Evolutionary conservation across 352 stramenopile genomes (phyloP).

Genomic region (Phytopythium vexans): DNA sequence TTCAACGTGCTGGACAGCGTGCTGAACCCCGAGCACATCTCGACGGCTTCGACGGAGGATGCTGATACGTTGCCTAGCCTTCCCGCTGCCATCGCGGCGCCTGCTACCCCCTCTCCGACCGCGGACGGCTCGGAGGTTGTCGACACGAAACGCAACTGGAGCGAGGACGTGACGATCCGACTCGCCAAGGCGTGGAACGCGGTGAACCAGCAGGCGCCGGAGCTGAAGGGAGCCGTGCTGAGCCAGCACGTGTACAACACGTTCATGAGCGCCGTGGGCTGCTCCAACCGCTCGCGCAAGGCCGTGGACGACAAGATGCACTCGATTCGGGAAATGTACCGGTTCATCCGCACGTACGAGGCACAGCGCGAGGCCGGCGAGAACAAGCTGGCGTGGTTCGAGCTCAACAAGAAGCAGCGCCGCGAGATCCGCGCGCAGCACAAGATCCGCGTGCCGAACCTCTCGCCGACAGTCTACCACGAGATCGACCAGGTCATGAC

Average conservation of each 20-base stretch:
- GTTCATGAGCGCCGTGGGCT: conserved; percentile 41
- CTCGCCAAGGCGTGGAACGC: conserved; percentile 49
- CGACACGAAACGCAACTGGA: conserved; percentile 56
- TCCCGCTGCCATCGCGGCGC: neutral
- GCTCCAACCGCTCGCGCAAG: conserved; percentile 51
- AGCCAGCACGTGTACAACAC: conserved; percentile 53
- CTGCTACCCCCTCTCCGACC: neutral
- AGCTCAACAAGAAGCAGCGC: conserved; percentile 47
- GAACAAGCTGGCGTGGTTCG: conserved; percentile 41
- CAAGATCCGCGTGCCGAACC: conserved; percentile 40
- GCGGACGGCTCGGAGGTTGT: conserved; percentile 23
- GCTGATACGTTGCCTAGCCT: neutral
- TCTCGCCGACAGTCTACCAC: conserved; percentile 34
- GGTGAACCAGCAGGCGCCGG: conserved; percentile 22
- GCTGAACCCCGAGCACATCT: conserved; percentile 24
- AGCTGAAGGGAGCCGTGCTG: conserved; percentile 35
- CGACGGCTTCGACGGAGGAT: conserved; percentile 6
- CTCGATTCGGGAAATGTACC: conserved; percentile 75
- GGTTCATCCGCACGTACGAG: conserved; percentile 54
- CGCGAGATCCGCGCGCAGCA: conserved; percentile 35
- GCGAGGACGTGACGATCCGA: conserved; percentile 57
- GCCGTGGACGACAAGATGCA: conserved; percentile 75
- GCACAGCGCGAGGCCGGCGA: conserved; percentile 19
- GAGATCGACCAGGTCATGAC: conserved; percentile 41
- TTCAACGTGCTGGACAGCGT: conserved; percentile 56